phyloP scores from a whole-genome alignment of 1,139 yeast genomes.

The Saccharomyces uvarum region DNA sequence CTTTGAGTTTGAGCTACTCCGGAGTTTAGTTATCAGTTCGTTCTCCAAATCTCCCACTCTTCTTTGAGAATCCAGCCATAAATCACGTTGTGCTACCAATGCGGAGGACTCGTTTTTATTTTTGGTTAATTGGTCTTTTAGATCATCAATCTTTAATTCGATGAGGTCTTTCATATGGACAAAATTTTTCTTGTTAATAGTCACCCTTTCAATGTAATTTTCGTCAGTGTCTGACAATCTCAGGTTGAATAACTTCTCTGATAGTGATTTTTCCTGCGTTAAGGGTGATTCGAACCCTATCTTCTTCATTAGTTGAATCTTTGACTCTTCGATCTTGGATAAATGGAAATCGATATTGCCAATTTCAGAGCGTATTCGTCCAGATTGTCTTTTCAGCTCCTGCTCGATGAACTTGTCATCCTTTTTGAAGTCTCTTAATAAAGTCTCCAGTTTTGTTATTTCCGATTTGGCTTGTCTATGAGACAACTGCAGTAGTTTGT shows the following conservation, averaged over 20 bases:
- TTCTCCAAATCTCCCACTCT: constrained; percentile 19
- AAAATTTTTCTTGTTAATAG: constrained; percentile 3
- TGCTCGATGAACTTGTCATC: constrained; percentile 20
- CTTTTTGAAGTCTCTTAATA: constrained; percentile 18
- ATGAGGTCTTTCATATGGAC: constrained; percentile 12
- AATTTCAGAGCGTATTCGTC: constrained; percentile 11
- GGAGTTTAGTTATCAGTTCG: constrained; percentile 7
- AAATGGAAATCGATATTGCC: constrained; percentile 13
- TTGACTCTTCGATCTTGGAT: constrained; percentile 8
- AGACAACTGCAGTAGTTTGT: constrained; percentile 12
- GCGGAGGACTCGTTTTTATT: constrained; percentile 19
- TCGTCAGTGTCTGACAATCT: background rate
- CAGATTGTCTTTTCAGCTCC: constrained; percentile 15
- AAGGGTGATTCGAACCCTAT: constrained; percentile 11
- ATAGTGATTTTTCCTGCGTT: background rate
- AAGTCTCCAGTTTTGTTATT: constrained; percentile 16
- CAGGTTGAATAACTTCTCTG: constrained; percentile 1
- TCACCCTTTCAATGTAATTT: background rate
- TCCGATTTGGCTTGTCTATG: constrained; percentile 12
- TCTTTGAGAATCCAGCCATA: constrained; percentile 22
- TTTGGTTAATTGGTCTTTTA: constrained; percentile 19
- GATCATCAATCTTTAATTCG: constrained; percentile 13
- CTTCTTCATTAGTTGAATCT: constrained; percentile 12
- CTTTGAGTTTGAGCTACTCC: constrained; percentile 7
- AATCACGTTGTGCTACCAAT: constrained; percentile 12